phyloP scores from a whole-genome alignment of 2,329 filamentous ascomycete species.

The Xylaria sp. region DNA sequence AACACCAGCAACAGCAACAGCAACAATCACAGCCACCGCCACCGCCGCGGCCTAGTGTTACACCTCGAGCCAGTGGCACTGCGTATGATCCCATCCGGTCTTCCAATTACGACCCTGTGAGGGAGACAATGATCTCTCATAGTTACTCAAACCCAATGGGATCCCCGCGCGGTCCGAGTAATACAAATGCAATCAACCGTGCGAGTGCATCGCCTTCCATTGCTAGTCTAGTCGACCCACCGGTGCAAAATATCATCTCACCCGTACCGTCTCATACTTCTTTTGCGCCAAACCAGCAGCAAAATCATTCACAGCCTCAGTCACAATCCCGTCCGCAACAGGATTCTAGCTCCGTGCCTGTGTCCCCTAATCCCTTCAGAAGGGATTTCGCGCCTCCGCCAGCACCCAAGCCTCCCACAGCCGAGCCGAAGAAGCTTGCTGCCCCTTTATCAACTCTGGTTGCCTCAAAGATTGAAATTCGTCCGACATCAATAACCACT shows the following conservation, averaged over 20 bases:
- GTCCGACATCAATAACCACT: slow-evolving; percentile 50
- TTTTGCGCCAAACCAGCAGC: slow-evolving; percentile 49
- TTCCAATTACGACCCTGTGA: slow-evolving; percentile 73
- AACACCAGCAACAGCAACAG: slow-evolving; percentile 37
- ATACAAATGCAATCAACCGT: slow-evolving; percentile 63
- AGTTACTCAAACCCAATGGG: slow-evolving; percentile 60
- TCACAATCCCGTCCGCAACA: slow-evolving; percentile 47
- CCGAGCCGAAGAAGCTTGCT: slow-evolving; percentile 55
- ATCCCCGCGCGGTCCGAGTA: slow-evolving; percentile 60
- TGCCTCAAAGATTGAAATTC: slow-evolving; percentile 50
- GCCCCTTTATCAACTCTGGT: slow-evolving; percentile 46
- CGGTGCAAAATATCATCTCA: slow-evolving; percentile 56
- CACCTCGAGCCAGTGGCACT: slow-evolving; percentile 75
- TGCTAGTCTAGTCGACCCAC: slow-evolving; percentile 85
- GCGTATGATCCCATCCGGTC: slow-evolving; percentile 91
- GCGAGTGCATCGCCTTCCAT: slow-evolving; percentile 94
- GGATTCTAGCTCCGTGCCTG: slow-evolving; percentile 54
- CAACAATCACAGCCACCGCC: slow-evolving; percentile 60
- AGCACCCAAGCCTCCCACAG: slow-evolving; percentile 45
- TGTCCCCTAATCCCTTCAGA: slow-evolving; percentile 56
- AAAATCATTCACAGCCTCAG: slow-evolving; percentile 43
- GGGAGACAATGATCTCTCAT: slow-evolving; percentile 69
- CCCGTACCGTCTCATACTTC: slow-evolving; percentile 53
- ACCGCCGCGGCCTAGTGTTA: slow-evolving; percentile 53
- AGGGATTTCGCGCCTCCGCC: slow-evolving; percentile 53